A percentile compares a stretch with the other conserved stretches of the same genome.
These are phyloP conservation scores for Kingdonia uniflora DNA, from an alignment of 164 flowering plant genomes.

Conservation along the genomic window DNA sequence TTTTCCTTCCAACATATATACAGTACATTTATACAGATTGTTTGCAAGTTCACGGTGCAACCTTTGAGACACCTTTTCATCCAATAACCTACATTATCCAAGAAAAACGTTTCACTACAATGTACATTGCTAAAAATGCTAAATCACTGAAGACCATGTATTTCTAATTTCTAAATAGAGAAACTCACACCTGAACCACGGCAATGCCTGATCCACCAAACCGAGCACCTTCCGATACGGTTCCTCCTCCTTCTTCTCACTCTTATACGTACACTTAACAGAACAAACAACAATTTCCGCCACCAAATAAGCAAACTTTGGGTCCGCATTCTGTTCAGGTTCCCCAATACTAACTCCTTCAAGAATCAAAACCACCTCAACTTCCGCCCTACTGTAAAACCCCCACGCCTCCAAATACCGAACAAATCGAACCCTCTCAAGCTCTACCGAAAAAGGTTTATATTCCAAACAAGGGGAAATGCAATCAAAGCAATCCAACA, in stretches of 20 bases:
- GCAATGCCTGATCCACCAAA: slow-evolving; percentile 43
- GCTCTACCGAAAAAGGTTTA: slow-evolving; percentile 33
- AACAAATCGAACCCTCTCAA: slow-evolving; percentile 44
- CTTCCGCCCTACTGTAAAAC: slow-evolving; percentile 32
- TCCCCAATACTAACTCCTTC: slow-evolving; percentile 26
- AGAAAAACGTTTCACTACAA: background rate
- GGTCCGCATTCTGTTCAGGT: slow-evolving; percentile 21
- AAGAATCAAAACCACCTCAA: slow-evolving; percentile 39
- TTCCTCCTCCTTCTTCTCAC: slow-evolving; percentile 28
- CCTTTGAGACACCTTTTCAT: slow-evolving; percentile 38
- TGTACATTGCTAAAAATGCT: background rate
- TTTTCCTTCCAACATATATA: slow-evolving; percentile 31
- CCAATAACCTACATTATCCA: slow-evolving; percentile 41
- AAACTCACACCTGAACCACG: slow-evolving; percentile 56
- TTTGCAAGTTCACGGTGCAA: slow-evolving; percentile 35
- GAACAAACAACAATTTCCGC: slow-evolving; percentile 43
- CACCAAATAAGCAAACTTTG: slow-evolving; percentile 36
- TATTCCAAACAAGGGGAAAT: slow-evolving; percentile 37
- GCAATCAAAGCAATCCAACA: background rate
- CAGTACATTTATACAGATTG: slow-evolving; percentile 33
- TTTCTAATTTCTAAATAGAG: background rate
- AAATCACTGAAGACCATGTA: background rate
- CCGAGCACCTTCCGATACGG: slow-evolving; percentile 33
- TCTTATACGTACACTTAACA: slow-evolving; percentile 36
- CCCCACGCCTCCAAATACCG: slow-evolving; percentile 44